Conservation (phyloP, 2,329 filamentous ascomycete species). For the Aspergillus melleus region DNA sequence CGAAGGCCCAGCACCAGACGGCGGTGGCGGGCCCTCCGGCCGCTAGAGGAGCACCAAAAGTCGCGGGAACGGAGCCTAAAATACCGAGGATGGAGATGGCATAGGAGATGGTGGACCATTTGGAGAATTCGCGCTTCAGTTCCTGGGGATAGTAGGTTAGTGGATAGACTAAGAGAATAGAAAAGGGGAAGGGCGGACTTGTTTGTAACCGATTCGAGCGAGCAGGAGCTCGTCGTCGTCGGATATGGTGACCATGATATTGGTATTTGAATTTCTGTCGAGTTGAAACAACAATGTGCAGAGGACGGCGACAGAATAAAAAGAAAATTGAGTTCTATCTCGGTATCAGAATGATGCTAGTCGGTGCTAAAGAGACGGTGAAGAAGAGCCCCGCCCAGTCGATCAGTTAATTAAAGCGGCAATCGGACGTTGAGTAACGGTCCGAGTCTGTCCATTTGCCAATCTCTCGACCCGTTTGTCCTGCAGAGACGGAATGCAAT, state of each 20-base stretch:
- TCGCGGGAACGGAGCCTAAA: slow-evolving; percentile 65
- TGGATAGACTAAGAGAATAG: neutral
- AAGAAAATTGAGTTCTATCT: neutral
- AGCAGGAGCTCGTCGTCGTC: slow-evolving; percentile 62
- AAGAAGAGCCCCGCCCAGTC: slow-evolving; percentile 6
- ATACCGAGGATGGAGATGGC: slow-evolving; percentile 66
- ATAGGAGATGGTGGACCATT: slow-evolving; percentile 67
- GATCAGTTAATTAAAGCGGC: neutral
- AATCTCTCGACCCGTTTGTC: neutral
- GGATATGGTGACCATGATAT: slow-evolving; percentile 44
- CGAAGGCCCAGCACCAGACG: slow-evolving; percentile 66
- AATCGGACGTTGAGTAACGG: neutral
- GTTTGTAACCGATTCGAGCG: slow-evolving; percentile 63
- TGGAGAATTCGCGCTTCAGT: slow-evolving; percentile 62
- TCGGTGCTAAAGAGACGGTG: slow-evolving; percentile 14
- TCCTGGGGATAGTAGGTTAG: slow-evolving; percentile 45
- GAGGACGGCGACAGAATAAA: neutral
- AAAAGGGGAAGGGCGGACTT: slow-evolving; percentile 42
- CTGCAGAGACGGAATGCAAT: neutral
- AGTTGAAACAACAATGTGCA: neutral
- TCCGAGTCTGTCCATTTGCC: neutral
- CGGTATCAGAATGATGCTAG: too few species aligned
- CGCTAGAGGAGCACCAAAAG: slow-evolving; percentile 58
- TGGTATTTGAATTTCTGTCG: neutral
- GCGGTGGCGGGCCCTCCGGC: slow-evolving; percentile 64